Conservation (phyloP, 345 rosid genomes). For the Eucalyptus curtisii region DNA sequence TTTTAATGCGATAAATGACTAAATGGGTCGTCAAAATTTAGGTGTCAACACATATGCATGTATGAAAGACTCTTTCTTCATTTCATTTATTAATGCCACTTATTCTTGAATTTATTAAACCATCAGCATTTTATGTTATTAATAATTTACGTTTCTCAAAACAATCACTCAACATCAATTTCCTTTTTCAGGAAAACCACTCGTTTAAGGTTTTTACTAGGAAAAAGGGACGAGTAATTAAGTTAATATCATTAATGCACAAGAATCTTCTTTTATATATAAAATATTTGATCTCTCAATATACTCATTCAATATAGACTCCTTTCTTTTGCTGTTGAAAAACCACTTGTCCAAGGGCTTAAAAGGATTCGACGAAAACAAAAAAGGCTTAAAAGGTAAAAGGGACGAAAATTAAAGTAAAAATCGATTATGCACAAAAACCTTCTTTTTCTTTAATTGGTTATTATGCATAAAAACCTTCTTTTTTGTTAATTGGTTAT, state of each 20-base stretch:
- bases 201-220: not conserved
- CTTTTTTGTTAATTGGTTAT: not conserved
- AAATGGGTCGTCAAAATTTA: no score
- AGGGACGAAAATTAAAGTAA: not conserved
- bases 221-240: not conserved
- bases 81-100: not conserved
- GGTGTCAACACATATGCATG: no score
- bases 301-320: not conserved
- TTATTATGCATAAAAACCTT: not conserved
- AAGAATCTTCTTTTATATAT: not conserved
- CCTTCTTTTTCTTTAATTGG: not conserved
- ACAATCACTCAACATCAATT: not conserved
- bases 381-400: not conserved
- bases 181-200: not conserved
- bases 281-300: not conserved
- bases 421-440: not conserved
- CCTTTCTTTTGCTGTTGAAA: not conserved
- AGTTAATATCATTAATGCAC: not conserved
- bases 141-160: not conserved
- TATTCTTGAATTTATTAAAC: not conserved
- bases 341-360: not conserved
- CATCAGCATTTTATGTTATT: not conserved
- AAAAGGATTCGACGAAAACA: not conserved
- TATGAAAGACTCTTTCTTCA: no score
- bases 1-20: no score